These are phyloP conservation scores for Porcisia deanei DNA, from an alignment of 208 protist genomes.

Conservation along the genomic window DNA sequence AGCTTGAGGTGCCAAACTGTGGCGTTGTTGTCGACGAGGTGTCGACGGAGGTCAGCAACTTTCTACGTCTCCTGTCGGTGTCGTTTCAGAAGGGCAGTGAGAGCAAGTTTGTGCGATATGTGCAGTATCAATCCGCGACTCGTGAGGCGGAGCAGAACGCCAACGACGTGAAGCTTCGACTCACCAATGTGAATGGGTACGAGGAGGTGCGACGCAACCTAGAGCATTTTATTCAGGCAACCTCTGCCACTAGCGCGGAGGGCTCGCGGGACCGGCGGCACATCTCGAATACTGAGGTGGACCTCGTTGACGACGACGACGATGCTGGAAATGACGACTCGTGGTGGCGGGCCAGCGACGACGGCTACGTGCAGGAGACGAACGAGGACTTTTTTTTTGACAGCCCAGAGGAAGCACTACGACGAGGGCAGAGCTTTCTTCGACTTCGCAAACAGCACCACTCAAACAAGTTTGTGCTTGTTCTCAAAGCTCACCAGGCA, in stretches of 20 bases:
- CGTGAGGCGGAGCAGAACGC: conserved; percentile 28
- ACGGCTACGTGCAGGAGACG: conserved; percentile 40
- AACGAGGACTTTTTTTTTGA: conserved; percentile 86
- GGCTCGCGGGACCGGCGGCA: conserved; percentile 21
- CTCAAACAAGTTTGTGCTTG: conserved; percentile 39
- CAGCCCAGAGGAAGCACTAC: conserved; percentile 38
- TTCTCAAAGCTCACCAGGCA: conserved; percentile 60
- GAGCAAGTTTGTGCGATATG: conserved; percentile 73
- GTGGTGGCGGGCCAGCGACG: conserved; percentile 20
- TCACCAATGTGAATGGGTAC: conserved; percentile 57
- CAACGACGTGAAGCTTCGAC: conserved; percentile 56
- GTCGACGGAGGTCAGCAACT: conserved; percentile 35
- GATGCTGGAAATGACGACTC: conserved; percentile 11
- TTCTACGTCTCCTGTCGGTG: conserved; percentile 40
- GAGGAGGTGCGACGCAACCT: conserved; percentile 57
- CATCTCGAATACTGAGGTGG: conserved; percentile 28
- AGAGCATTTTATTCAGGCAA: conserved; percentile 15
- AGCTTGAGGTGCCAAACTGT: conserved; percentile 70
- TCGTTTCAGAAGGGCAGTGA: conserved; percentile 48
- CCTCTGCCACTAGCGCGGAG: not conserved
- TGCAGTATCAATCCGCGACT: conserved; percentile 39
- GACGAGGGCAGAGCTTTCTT: conserved; percentile 38
- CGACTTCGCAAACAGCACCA: conserved; percentile 51
- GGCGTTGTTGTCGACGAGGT: conserved; percentile 50
- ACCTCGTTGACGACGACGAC: conserved; percentile 6